Percentiles rank a stretch among this genome's conserved stretches.
Conservation (phyloP, 2,329 filamentous ascomycete genomes). For the Penicillium vulpinum region DNA sequence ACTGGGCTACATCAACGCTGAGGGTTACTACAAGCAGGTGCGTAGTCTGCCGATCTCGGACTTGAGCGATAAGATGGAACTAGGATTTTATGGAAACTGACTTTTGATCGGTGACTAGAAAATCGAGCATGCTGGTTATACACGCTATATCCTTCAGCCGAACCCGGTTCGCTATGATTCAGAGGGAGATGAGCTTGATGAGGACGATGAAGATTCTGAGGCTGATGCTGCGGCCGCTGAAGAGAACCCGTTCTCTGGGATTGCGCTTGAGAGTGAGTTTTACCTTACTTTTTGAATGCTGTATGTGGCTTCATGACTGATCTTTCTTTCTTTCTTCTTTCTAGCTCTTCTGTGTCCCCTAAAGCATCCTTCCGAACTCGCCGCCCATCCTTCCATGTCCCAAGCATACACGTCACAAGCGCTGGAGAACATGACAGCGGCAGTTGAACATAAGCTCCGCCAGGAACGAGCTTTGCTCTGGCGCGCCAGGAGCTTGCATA, state of each 20-base stretch:
- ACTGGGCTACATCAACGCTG: slow-evolving; percentile 53
- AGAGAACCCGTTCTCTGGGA: slow-evolving; percentile 62
- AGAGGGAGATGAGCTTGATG: slow-evolving; percentile 63
- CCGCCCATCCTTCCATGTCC: slow-evolving; percentile 60
- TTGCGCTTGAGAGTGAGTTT: slow-evolving; percentile 57
- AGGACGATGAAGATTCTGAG: slow-evolving; percentile 58
- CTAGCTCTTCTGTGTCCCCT: slow-evolving; percentile 61
- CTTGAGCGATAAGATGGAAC: neutral
- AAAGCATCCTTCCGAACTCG: slow-evolving; percentile 61
- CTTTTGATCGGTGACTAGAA: slow-evolving; percentile 42
- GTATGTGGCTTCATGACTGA: slow-evolving; percentile 11
- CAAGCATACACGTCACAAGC: slow-evolving; percentile 60
- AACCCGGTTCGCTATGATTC: slow-evolving; percentile 63
- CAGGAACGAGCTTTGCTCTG: slow-evolving; percentile 58
- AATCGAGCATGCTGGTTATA: slow-evolving; percentile 63
- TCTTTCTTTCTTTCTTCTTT: neutral
- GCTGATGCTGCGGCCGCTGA: slow-evolving; percentile 59
- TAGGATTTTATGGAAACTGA: slow-evolving; percentile 9
- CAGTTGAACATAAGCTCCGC: slow-evolving; percentile 58
- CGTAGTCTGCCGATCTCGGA: slow-evolving; percentile 5
- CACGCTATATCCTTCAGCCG: slow-evolving; percentile 58
- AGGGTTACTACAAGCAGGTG: slow-evolving; percentile 59
- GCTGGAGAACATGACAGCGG: slow-evolving; percentile 57
- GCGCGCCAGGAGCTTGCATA: slow-evolving; percentile 59
- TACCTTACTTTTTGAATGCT: neutral